phyloP scores from a whole-genome alignment of 148 eudicot genomes.

The Camellia sinensis region DNA sequence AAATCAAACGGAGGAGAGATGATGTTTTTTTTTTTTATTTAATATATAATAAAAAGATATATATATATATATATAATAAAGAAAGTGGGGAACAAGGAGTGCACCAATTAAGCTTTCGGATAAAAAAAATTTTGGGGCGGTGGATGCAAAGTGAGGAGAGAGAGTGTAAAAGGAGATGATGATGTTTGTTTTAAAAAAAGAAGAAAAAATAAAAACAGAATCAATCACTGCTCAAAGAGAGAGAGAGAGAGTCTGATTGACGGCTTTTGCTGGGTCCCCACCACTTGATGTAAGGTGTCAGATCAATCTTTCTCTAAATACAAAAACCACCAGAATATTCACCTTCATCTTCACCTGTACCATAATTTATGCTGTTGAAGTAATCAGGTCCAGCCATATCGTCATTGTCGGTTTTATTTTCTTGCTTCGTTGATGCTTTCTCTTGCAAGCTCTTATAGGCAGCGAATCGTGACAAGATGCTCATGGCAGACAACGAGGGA shows the following conservation, averaged over 20 bases:
- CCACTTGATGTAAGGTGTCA: constrained; percentile 88
- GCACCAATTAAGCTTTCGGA: no score
- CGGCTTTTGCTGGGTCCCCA: constrained; percentile 72
- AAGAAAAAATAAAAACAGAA: no score
- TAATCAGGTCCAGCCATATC: constrained; percentile 73
- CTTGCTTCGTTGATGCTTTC: constrained; percentile 64
- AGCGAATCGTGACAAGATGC: constrained; percentile 74
- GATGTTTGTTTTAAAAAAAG: no score
- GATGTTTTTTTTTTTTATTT: no score
- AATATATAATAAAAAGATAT: no score
- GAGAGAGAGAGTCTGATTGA: constrained; percentile 46
- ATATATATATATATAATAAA: no score
- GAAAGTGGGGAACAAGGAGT: no score
- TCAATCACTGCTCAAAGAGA: no score
- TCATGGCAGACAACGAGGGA: constrained; percentile 89
- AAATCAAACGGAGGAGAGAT: no score
- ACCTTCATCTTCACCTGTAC: constrained; percentile 75
- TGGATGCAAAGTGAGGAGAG: no score
- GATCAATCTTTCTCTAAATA: constrained; percentile 81
- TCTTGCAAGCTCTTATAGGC: constrained; percentile 86
- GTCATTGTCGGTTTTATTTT: constrained; percentile 42
- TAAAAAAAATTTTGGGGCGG: no score
- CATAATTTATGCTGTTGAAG: constrained; percentile 56
- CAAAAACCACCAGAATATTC: constrained; percentile 63
- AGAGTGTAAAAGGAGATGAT: no score